Percentiles rank a stretch among this genome's conserved stretches.
phyloP scores from a whole-genome alignment of 2,329 filamentous ascomycete genomes.

The Aspergillus intermedius region DNA sequence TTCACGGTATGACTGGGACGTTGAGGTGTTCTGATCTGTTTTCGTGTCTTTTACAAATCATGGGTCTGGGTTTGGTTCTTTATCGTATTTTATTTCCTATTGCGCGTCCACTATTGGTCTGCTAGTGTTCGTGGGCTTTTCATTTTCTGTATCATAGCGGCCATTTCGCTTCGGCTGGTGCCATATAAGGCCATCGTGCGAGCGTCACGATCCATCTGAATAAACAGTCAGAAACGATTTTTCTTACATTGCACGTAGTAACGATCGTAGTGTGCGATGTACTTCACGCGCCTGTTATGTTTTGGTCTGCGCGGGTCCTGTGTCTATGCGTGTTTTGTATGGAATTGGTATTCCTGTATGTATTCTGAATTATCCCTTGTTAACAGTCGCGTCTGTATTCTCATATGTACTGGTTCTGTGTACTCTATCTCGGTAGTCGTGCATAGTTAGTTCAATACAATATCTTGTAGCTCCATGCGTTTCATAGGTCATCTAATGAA shows the following conservation, averaged over 20 bases:
- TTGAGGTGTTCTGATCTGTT: constrained; percentile 39
- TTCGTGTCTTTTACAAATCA: constrained; percentile 22
- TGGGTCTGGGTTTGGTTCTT: constrained; percentile 40
- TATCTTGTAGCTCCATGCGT: too few species aligned
- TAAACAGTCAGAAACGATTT: constrained; percentile 23
- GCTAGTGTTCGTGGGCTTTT: constrained; percentile 32
- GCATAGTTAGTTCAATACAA: too few species aligned
- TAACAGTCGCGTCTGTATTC: too few species aligned
- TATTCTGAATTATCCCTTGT: too few species aligned
- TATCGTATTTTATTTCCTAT: constrained; percentile 32
- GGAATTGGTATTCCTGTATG: too few species aligned
- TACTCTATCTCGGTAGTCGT: too few species aligned
- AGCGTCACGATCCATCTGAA: constrained; percentile 29
- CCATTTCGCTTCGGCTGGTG: constrained; percentile 31
- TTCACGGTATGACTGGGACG: constrained; percentile 40
- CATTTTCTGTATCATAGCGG: constrained; percentile 41
- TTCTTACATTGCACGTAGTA: not conserved
- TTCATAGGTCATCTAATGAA: too few species aligned
- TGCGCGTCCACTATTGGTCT: constrained; percentile 34
- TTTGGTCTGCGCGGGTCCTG: too few species aligned
- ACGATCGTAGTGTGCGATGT: not conserved
- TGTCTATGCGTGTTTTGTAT: too few species aligned
- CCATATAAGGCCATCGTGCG: constrained; percentile 25
- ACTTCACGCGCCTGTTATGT: too few species aligned
- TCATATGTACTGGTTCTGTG: too few species aligned